These are phyloP conservation scores for Durusdinium trenchii DNA, from an alignment of 73 alveolate genomes.

Conservation along the genomic window DNA sequence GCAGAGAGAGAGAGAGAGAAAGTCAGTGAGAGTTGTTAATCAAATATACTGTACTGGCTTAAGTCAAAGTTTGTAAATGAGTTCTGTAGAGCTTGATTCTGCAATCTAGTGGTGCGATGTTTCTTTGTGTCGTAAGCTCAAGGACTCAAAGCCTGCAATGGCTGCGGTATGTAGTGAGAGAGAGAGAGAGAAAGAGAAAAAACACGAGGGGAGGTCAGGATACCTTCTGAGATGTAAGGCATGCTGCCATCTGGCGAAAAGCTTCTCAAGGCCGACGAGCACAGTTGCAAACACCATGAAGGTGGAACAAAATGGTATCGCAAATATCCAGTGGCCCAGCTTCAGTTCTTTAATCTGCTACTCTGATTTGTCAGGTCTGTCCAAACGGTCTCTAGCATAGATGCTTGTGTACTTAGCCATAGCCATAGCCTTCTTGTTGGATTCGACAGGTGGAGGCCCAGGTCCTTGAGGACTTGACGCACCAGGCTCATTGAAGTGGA, in stretches of 20 bases:
- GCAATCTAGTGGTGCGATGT: no score
- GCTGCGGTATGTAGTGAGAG: no score
- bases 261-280: slow-evolving; percentile 49
- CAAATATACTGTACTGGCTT: no score
- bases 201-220: no score
- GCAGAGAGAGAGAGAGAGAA: neutral
- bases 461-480: slow-evolving; percentile 62
- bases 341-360: no score
- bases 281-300: no score
- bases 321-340: no score
- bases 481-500: slow-evolving; percentile 8
- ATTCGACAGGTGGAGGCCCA: slow-evolving; percentile 55
- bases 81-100: neutral
- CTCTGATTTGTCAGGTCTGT: neutral
- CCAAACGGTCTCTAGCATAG: neutral
- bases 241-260: slow-evolving; percentile 68
- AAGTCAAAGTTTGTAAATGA: no score
- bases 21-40: no score
- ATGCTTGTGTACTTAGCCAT: neutral
- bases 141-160: neutral
- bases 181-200: no score
- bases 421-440: neutral
- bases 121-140: neutral
- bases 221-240: slow-evolving; percentile 5
- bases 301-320: no score